Conservation (phyloP, 495 filamentous ascomycete genomes). For the Hypoxylon fuscum region DNA sequence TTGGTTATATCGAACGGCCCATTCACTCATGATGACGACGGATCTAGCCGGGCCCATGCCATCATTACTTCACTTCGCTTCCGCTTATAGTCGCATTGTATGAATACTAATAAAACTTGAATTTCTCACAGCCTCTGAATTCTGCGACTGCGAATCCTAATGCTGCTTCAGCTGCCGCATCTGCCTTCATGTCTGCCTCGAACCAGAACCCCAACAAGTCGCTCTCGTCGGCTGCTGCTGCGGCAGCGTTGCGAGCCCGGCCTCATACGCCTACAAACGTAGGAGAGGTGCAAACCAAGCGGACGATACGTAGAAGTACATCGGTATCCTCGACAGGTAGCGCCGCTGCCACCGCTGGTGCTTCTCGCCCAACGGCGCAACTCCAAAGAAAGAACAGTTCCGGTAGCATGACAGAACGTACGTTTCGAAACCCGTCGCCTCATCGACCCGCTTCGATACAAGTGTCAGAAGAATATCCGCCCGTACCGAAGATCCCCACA, state of each 20-base stretch:
- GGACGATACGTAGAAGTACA: conserved; percentile 74
- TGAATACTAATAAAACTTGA: conserved; percentile 24
- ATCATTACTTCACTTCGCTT: conserved; percentile 21
- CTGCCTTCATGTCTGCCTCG: conserved; percentile 78
- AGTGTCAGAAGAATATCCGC: conserved; percentile 64
- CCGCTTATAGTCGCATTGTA: conserved; percentile 7
- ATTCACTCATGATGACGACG: conserved; percentile 39
- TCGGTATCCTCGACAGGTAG: conserved; percentile 74
- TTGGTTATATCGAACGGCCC: conserved; percentile 18
- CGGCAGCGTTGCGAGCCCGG: conserved; percentile 79
- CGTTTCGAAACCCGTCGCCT: conserved; percentile 76
- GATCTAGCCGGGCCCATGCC: conserved; percentile 5
- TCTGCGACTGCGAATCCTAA: conserved; percentile 70
- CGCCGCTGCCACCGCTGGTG: conserved; percentile 49
- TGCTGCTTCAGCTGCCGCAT: conserved; percentile 77
- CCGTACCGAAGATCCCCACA: conserved; percentile 76
- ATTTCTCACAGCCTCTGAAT: conserved; percentile 61
- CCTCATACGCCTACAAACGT: conserved; percentile 79
- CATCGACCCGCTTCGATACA: conserved; percentile 53
- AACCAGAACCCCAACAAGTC: conserved; percentile 60
- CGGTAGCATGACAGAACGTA: conserved; percentile 84
- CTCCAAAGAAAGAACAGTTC: conserved; percentile 73
- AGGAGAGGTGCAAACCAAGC: conserved; percentile 85
- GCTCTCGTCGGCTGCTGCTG: conserved; percentile 86
- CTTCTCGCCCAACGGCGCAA: conserved; percentile 47